Conservation (phyloP, 148 eudicot genomes). For the Selenicereus undatus region DNA sequence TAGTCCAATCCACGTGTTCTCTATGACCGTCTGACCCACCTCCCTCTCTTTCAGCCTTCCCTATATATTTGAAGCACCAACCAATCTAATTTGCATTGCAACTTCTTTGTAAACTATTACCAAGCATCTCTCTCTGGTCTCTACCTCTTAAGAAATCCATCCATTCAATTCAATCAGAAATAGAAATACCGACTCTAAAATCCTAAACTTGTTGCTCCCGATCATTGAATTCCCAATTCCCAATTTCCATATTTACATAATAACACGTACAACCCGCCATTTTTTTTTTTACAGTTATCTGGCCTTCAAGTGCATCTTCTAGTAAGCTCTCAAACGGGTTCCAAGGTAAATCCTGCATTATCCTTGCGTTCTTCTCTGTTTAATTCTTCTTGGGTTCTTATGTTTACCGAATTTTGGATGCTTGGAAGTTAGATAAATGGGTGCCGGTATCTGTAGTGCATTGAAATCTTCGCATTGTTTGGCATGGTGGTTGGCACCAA, state of each 20-base stretch:
- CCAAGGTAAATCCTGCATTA: constrained; percentile 13
- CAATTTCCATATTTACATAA: background rate
- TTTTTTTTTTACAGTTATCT: background rate
- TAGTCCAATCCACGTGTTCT: constrained; percentile 1
- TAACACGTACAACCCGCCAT: background rate
- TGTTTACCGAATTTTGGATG: background rate
- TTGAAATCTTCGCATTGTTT: too few relatives aligned
- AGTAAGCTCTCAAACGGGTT: background rate
- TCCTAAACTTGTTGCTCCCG: background rate
- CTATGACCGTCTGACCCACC: background rate
- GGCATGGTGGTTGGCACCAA: background rate
- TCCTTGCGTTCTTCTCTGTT: too few relatives aligned
- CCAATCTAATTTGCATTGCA: background rate
- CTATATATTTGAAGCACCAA: background rate
- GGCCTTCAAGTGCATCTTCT: background rate
- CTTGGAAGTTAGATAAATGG: background rate
- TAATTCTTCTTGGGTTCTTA: too few relatives aligned
- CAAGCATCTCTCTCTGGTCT: background rate
- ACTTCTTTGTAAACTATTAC: background rate
- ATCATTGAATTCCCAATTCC: background rate
- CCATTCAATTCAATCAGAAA: background rate
- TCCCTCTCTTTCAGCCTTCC: background rate
- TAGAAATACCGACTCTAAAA: background rate
- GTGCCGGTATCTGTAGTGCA: background rate
- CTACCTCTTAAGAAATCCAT: background rate